Evolutionary conservation across 495 filamentous ascomycete species (phyloP), one percentile per base, ranked within the genome.

Genomic region (Xylaria palmicola): DNA sequence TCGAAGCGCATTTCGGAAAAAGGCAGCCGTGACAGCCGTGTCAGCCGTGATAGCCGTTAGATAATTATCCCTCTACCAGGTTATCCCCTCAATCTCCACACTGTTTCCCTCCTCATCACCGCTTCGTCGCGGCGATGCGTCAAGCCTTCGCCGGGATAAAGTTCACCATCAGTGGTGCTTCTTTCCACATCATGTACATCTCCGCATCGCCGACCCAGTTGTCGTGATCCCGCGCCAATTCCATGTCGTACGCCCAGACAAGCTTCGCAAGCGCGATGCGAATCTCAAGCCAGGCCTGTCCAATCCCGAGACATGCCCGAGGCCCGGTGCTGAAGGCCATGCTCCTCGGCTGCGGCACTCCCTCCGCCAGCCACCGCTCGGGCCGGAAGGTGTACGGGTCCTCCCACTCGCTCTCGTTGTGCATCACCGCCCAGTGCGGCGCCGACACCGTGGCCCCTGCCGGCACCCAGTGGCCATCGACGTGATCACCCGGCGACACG

Each of bases 111-210:
- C n/a, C n/a, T n/a, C 40, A 36, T 47, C 47, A 50, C 47, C 9
- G 10, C 13, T 30, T 34, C 47, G 19, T 30, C 27, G 15, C 24
- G 22, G 10, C 34, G n/a, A 20, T 27, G 15, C 24, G 22, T 7
- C 34, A 6, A 20, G 13, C 29, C 39, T 45, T 44, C 24, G 40
- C 36, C 41, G 56, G 45, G 5, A 15, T 37, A 20, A 68, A 67
- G 19, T 59, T 52, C 32, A 76, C 65, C 56, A 63, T 67, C 13
- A 74, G 51, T 8, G 67, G 67, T 5, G 70, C 65, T 51, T 75
- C 75, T 52, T 64, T 72, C 77, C 74, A 79, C 61, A 75, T 48
- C 47, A 77, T 58, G 56, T 75, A 53, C 48, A 75, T 64, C 47
- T 65, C 32, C 2, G 66, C 60, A 26, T 68, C 57, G 2, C 61